Conservation (phyloP, 1,139 yeast species). For the Cylindricascospora bacillispora region DNA sequence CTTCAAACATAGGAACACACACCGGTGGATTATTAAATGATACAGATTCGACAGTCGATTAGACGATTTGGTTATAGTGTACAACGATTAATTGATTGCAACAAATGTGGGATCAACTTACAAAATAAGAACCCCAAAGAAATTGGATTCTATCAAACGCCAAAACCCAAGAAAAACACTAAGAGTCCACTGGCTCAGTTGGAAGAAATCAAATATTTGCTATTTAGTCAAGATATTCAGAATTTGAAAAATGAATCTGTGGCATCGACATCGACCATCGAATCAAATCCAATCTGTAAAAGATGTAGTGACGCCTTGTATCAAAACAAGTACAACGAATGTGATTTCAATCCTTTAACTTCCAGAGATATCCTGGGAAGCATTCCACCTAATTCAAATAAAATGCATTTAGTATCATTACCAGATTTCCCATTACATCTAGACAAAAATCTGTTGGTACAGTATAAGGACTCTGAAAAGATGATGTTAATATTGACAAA, state of each 20-base stretch:
- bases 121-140: conserved; percentile 29
- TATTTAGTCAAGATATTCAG: conserved; percentile 22
- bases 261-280: conserved; percentile 6
- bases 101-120: conserved; percentile 42
- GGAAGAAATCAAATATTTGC: conserved; percentile 18
- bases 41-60: no score
- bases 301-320: conserved; percentile 44
- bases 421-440: conserved; percentile 59
- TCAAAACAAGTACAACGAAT: conserved; percentile 29
- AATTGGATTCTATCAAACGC: conserved; percentile 34
- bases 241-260: conserved; percentile 9
- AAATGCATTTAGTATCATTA: conserved; percentile 52
- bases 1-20: no score
- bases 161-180: conserved; percentile 10
- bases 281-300: conserved; percentile 30
- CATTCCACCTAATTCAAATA: conserved; percentile 38
- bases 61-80: no score
- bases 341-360: conserved; percentile 30
- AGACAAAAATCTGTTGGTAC: conserved; percentile 28
- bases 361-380: conserved; percentile 29
- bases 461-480: background rate
- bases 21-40: no score
- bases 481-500: conserved; percentile 16
- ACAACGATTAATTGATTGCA: conserved; percentile 15
- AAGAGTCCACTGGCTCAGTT: no score